Evolutionary conservation across 148 eudicot genomes (phyloP).

Genomic region (Chenopodium album): DNA sequence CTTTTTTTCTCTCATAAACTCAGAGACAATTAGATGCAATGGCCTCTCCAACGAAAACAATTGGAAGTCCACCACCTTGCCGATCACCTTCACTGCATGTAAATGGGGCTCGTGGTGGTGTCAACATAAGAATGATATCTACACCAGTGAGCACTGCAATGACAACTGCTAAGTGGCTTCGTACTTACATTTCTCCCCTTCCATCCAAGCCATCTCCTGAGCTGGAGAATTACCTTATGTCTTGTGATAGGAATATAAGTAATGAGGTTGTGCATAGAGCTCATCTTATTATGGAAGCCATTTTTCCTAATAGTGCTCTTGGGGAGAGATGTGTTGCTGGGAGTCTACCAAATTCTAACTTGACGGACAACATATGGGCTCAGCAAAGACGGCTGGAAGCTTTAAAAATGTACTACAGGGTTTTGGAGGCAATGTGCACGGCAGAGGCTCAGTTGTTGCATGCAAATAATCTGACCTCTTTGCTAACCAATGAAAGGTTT

Average conservation of each 20-base stretch:
- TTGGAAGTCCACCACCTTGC: slow-evolving; percentile 66
- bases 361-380: slow-evolving; percentile 93
- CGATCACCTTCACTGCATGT: slow-evolving; percentile 59
- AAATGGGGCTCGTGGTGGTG: slow-evolving; percentile 36
- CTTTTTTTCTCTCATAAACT: background rate
- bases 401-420: slow-evolving; percentile 81
- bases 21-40: slow-evolving; percentile 67
- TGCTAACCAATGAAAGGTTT: slow-evolving; percentile 90
- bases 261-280: slow-evolving; percentile 71
- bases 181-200: slow-evolving; percentile 73
- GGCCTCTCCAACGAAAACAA: slow-evolving; percentile 79
- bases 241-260: slow-evolving; percentile 73
- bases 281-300: slow-evolving; percentile 82
- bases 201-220: slow-evolving; percentile 74
- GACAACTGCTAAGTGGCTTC: slow-evolving; percentile 98
- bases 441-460: slow-evolving; percentile 72
- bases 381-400: slow-evolving; percentile 87
- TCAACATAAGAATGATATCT: slow-evolving; percentile 45
- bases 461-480: slow-evolving; percentile 75
- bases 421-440: slow-evolving; percentile 81
- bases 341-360: slow-evolving; percentile 58
- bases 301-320: slow-evolving; percentile 80
- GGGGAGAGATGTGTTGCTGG: slow-evolving; percentile 64
- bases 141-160: slow-evolving; percentile 98
- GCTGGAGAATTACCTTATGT: slow-evolving; percentile 61